Conservation (phyloP, 2,329 filamentous ascomycete species). For the Pseudocercospora cruenta region DNA sequence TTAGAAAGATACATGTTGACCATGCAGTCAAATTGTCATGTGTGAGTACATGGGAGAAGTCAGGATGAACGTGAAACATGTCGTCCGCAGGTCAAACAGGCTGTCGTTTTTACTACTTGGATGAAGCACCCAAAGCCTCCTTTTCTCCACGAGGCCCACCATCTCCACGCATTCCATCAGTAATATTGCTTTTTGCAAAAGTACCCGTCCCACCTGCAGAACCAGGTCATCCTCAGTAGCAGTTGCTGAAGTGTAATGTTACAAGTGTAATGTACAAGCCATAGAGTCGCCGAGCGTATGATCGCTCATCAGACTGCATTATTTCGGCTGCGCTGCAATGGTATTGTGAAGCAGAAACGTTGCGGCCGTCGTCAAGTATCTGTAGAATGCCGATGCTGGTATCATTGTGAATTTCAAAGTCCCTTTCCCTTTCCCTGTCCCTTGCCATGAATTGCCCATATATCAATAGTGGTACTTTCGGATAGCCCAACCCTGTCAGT, state of each 20-base stretch:
- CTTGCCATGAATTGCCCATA: neutral
- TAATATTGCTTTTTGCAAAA: conserved; percentile 14
- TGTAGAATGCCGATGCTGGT: conserved; percentile 33
- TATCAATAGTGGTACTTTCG: neutral
- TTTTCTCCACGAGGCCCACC: conserved; percentile 9
- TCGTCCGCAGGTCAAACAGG: neutral
- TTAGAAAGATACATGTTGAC: neutral
- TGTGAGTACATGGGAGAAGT: neutral
- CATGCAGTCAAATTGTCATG: neutral
- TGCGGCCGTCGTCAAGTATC: conserved; percentile 25
- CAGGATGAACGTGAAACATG: neutral
- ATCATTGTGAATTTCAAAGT: conserved; percentile 25
- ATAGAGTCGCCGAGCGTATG: conserved; percentile 23
- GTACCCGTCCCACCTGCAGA: neutral
- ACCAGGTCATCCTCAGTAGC: neutral
- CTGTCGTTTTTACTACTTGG: conserved; percentile 10
- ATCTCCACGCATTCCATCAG: neutral
- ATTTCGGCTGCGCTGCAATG: conserved; percentile 11
- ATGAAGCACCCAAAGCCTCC: conserved; percentile 7
- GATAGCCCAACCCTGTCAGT: conserved; percentile 20
- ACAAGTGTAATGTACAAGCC: conserved; percentile 28
- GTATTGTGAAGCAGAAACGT: conserved; percentile 18
- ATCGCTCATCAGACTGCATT: conserved; percentile 22
- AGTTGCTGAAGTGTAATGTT: conserved; percentile 20
- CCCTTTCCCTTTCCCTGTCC: conserved; percentile 8